These are phyloP conservation scores for Colletotrichum somersetense DNA, from an alignment of 2,329 filamentous ascomycete species.

Conservation along the genomic window DNA sequence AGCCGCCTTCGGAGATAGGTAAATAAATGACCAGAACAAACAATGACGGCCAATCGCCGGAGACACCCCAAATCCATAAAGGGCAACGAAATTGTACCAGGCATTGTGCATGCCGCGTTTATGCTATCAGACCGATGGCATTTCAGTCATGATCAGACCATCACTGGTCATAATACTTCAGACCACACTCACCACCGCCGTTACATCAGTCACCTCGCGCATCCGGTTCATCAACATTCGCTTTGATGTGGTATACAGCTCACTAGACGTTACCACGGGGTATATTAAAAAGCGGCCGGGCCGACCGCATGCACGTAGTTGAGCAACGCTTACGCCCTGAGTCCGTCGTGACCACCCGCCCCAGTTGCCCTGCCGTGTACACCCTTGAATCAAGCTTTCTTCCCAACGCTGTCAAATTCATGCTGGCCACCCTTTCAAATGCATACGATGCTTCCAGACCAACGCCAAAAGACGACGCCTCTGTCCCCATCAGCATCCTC, in stretches of 20 bases:
- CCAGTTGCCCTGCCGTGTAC: constrained; percentile 17
- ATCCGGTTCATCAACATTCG: background rate
- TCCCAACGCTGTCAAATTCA: constrained; percentile 37
- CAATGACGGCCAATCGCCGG: constrained; percentile 22
- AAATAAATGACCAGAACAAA: constrained; percentile 8
- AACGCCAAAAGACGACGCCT: constrained; percentile 35
- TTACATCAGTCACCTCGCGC: background rate
- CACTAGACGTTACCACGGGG: constrained; percentile 35
- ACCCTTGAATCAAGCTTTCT: constrained; percentile 24
- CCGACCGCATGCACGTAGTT: constrained; percentile 13
- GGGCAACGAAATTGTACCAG: background rate
- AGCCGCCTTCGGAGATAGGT: constrained; percentile 31
- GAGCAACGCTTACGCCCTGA: constrained; percentile 11
- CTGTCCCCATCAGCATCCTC: constrained; percentile 4
- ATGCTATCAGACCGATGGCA: background rate
- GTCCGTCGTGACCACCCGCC: constrained; percentile 15
- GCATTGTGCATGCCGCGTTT: too few species aligned
- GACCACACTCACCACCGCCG: background rate
- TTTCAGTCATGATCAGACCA: background rate
- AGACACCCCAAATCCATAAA: constrained; percentile 3
- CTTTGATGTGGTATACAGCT: constrained; percentile 32
- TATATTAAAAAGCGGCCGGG: constrained; percentile 37
- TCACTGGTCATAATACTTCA: background rate
- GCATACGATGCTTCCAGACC: constrained; percentile 40
- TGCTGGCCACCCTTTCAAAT: constrained; percentile 39